Percentiles rank a stretch among this genome's conserved stretches.
These are phyloP conservation scores for Globisporangium carolinianum DNA, from an alignment of 352 stramenopile species.

Conservation along the genomic window DNA sequence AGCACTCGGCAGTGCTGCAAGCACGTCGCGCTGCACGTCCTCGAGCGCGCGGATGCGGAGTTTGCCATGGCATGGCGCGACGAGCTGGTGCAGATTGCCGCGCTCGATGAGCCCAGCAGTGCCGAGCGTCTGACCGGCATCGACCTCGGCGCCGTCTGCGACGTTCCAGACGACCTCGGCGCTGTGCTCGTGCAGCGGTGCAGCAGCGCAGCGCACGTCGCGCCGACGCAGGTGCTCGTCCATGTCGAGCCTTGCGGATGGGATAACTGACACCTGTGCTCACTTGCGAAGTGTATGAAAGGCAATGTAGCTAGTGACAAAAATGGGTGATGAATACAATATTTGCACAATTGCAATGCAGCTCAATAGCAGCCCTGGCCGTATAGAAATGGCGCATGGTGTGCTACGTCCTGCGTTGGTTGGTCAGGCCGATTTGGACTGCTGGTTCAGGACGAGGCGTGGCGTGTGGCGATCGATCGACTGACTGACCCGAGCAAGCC, in stretches of 20 bases:
- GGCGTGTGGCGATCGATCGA: too few relatives aligned
- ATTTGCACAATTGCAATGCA: too few relatives aligned
- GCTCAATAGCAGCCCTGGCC: too few relatives aligned
- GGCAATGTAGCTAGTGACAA: too few relatives aligned
- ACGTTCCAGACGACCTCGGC: conserved; percentile 40
- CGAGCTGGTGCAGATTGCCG: conserved; percentile 44
- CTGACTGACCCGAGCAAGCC: too few relatives aligned
- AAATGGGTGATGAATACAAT: too few relatives aligned
- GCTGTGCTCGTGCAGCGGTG: conserved; percentile 15
- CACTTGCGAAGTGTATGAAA: too few relatives aligned
- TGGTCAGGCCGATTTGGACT: too few relatives aligned
- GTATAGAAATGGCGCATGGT: too few relatives aligned
- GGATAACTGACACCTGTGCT: too few relatives aligned
- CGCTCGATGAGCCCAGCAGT: conserved; percentile 47
- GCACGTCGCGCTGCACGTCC: neutral
- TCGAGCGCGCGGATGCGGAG: conserved; percentile 29
- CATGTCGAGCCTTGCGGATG: neutral
- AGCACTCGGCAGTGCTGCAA: neutral
- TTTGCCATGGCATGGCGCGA: conserved; percentile 89
- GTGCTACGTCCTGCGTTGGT: too few relatives aligned
- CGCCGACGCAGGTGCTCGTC: conserved; percentile 55
- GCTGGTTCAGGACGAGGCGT: too few relatives aligned
- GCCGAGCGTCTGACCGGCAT: conserved; percentile 49
- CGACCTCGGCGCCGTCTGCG: conserved; percentile 35
- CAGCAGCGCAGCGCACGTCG: conserved; percentile 27